Conservation (phyloP, 148 eudicot species). For the Camellia lanceoleosa region DNA sequence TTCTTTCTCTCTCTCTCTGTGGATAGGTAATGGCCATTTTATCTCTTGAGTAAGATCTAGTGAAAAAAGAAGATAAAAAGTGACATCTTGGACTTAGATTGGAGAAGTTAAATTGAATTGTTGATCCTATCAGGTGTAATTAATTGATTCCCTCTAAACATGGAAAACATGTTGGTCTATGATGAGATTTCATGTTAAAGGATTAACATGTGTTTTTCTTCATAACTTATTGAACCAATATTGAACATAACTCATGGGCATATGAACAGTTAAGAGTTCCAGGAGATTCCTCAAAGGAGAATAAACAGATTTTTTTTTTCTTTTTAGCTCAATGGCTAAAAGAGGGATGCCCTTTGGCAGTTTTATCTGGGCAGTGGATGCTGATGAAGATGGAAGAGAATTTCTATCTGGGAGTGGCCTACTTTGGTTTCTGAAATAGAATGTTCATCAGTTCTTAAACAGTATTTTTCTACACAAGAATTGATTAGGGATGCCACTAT, state of each 20-base stretch:
- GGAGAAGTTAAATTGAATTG: too few species aligned
- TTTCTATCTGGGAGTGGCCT: background rate
- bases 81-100: too few species aligned
- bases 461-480: background rate
- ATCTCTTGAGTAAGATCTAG: too few species aligned
- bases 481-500: background rate
- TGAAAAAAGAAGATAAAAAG: too few species aligned
- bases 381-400: background rate
- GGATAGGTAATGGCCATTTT: too few species aligned
- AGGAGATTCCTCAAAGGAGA: background rate
- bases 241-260: background rate
- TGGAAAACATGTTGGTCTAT: too few species aligned
- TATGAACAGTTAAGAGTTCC: background rate
- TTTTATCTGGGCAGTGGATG: background rate
- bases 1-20: too few species aligned
- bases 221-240: too few species aligned
- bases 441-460: background rate
- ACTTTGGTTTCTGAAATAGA: background rate
- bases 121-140: too few species aligned
- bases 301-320: background rate
- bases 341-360: background rate
- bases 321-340: background rate
- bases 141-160: too few species aligned
- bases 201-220: too few species aligned
- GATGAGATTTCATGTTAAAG: too few species aligned